phyloP scores from a whole-genome alignment of 2,329 filamentous ascomycete species.

The Hypomyces rosellus region DNA sequence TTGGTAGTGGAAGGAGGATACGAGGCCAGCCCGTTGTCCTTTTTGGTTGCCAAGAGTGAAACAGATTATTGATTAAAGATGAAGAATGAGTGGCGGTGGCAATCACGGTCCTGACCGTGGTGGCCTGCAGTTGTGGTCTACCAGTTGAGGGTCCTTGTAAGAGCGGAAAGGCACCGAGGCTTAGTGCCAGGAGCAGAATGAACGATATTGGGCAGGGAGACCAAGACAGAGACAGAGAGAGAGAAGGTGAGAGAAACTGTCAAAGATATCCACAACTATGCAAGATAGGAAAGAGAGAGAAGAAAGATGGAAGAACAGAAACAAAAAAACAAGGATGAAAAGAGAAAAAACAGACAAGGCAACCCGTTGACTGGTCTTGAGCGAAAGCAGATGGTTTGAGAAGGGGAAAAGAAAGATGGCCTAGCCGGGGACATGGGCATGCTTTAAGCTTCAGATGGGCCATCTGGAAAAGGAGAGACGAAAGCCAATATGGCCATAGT shows the following conservation, averaged over 20 bases:
- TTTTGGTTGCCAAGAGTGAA: slow-evolving; percentile 7
- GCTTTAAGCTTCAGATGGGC: slow-evolving; percentile 25
- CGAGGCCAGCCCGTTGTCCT: slow-evolving; percentile 11
- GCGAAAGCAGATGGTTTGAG: slow-evolving; percentile 15
- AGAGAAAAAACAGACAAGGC: slow-evolving; percentile 19
- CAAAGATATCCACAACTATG: slow-evolving; percentile 12
- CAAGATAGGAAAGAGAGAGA: slow-evolving; percentile 6
- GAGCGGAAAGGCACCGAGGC: slow-evolving; percentile 2
- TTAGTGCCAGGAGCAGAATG: slow-evolving; percentile 9
- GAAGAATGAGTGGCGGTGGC: slow-evolving; percentile 11
- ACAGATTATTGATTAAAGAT: slow-evolving; percentile 12
- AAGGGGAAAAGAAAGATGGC: slow-evolving; percentile 19
- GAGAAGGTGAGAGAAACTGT: background rate
- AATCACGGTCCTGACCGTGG: slow-evolving; percentile 11
- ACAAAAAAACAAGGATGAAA: slow-evolving; percentile 22
- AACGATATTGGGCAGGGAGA: background rate
- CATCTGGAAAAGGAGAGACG: slow-evolving; percentile 15
- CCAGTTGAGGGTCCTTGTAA: slow-evolving; percentile 10
- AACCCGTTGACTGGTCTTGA: slow-evolving; percentile 14
- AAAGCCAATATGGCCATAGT: slow-evolving; percentile 24
- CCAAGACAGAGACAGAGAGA: background rate
- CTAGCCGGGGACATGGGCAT: slow-evolving; percentile 23
- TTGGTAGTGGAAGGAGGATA: slow-evolving; percentile 8
- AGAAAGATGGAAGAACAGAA: slow-evolving; percentile 3
- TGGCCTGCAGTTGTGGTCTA: slow-evolving; percentile 11